Percentiles rank a stretch among this genome's conserved stretches.
Evolutionary conservation across 2,329 filamentous ascomycete species (phyloP).

Genomic region (Lachnellula arida): DNA sequence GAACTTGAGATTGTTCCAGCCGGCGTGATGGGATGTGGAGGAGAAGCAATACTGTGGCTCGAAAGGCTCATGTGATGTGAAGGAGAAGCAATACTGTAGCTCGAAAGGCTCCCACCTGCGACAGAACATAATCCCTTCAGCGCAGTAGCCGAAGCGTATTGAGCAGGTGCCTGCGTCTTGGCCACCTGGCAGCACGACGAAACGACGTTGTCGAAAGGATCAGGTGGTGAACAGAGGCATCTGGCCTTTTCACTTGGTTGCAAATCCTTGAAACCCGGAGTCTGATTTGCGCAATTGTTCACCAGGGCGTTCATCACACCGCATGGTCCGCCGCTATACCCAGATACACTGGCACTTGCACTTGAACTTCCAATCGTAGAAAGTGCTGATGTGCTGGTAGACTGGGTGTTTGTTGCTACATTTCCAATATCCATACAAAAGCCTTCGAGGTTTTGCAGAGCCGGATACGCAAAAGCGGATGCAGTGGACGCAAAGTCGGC

Average conservation of each 20-base stretch:
- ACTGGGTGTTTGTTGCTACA: slow-evolving; percentile 20
- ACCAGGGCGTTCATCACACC: background rate
- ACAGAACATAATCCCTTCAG: background rate
- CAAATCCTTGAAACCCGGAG: slow-evolving; percentile 3
- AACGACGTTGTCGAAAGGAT: slow-evolving; percentile 1
- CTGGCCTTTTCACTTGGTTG: background rate
- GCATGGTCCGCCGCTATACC: background rate
- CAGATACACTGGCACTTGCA: background rate
- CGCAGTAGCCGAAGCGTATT: background rate
- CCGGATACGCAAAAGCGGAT: slow-evolving; percentile 10
- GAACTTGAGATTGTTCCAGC: background rate
- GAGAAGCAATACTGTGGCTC: background rate
- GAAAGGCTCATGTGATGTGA: background rate
- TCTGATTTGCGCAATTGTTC: background rate
- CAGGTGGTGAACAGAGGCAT: slow-evolving; percentile 4
- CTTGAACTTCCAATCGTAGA: background rate
- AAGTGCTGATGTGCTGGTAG: background rate
- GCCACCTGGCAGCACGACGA: background rate
- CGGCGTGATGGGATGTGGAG: background rate
- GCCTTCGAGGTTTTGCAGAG: slow-evolving; percentile 15
- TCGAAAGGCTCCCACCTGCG: background rate
- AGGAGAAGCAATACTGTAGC: background rate
- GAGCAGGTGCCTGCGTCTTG: background rate
- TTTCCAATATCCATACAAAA: slow-evolving; percentile 24
- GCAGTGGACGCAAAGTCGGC: slow-evolving; percentile 18